These are phyloP conservation scores for Xerocomellus chrysenteron DNA, from an alignment of 768 basidiomycete genomes.

Conservation along the genomic window DNA sequence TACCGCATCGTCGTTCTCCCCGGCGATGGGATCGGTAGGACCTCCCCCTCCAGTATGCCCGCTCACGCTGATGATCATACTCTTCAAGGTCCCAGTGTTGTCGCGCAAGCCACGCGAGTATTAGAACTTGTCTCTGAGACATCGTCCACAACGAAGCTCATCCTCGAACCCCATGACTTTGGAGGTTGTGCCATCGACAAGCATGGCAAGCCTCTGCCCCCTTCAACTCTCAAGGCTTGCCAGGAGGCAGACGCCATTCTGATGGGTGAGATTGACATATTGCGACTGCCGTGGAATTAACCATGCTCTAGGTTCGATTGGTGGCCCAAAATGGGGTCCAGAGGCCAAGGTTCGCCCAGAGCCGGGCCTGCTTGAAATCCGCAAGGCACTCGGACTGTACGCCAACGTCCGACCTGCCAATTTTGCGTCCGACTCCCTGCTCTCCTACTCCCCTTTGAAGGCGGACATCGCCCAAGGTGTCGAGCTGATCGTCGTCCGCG, in stretches of 20 bases:
- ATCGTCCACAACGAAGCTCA: constrained; percentile 65
- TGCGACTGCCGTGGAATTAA: neutral
- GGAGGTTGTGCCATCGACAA: constrained; percentile 94
- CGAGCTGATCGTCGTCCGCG: constrained; percentile 91
- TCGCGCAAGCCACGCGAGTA: constrained; percentile 80
- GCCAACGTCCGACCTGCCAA: constrained; percentile 98
- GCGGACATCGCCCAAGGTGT: constrained; percentile 79
- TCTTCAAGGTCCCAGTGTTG: constrained; percentile 81
- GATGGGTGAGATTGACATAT: constrained; percentile 64
- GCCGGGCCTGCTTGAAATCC: constrained; percentile 80
- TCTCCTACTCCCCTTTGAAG: constrained; percentile 87
- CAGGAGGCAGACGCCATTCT: constrained; percentile 93
- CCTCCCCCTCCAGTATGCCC: neutral
- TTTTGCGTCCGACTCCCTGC: constrained; percentile 88
- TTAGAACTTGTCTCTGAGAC: constrained; percentile 67
- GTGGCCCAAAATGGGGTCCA: constrained; percentile 99
- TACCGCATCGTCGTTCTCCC: constrained; percentile 87
- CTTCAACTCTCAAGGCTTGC: constrained; percentile 84
- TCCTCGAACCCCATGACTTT: constrained; percentile 74
- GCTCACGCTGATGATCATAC: neutral
- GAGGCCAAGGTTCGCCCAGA: constrained; percentile 88
- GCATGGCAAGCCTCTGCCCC: constrained; percentile 80
- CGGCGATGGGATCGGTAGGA: constrained; percentile 95
- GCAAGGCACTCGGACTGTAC: constrained; percentile 92
- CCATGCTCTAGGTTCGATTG: constrained; percentile 75